Evolutionary conservation across 163 green algal species (phyloP).

Genomic region (Volvox carteri): DNA sequence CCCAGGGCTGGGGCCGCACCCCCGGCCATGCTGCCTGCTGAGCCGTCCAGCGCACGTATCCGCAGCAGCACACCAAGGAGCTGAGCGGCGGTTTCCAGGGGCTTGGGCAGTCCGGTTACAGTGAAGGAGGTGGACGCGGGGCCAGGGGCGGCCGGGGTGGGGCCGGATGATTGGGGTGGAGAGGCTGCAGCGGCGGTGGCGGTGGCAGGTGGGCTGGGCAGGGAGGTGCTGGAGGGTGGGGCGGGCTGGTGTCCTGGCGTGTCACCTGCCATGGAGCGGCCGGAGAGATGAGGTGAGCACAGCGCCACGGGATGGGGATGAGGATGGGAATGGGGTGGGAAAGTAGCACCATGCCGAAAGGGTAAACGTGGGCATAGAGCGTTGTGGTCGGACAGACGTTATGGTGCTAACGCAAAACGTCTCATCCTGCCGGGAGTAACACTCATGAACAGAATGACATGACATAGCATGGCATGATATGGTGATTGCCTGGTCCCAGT

Average conservation of each 20-base stretch:
- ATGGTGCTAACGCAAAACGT: too few species aligned
- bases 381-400: too few species aligned
- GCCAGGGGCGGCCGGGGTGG: background rate
- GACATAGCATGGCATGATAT: too few species aligned
- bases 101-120: background rate
- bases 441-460: too few species aligned
- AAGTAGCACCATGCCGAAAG: too few species aligned
- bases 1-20: background rate
- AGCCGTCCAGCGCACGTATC: constrained; percentile 15
- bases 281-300: background rate
- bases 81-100: background rate
- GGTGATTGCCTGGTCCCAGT: too few species aligned
- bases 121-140: too few species aligned
- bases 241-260: background rate
- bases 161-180: background rate
- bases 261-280: background rate
- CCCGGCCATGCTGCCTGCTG: background rate
- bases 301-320: too few species aligned
- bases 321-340: too few species aligned
- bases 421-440: too few species aligned
- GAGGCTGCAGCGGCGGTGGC: background rate
- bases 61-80: constrained; percentile 40
- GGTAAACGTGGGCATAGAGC: too few species aligned
- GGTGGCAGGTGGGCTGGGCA: background rate
- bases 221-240: background rate